A percentile compares a stretch with the other conserved stretches of the same genome.
These are phyloP conservation scores for Orychophragmus violaceus DNA, from an alignment of 345 rosid genomes.

Conservation along the genomic window DNA sequence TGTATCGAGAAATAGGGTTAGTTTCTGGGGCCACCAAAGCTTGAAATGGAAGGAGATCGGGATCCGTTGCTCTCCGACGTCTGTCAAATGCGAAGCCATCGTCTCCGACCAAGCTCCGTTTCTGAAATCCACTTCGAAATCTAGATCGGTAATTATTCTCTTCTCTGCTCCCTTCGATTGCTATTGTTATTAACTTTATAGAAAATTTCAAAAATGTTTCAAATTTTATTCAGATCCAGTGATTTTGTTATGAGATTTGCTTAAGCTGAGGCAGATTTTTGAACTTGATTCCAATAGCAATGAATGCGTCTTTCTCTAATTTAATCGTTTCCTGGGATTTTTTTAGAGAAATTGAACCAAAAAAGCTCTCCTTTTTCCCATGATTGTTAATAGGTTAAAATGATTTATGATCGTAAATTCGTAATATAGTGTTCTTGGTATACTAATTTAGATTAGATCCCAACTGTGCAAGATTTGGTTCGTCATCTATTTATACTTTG, in stretches of 20 bases:
- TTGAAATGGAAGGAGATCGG: constrained; percentile 29
- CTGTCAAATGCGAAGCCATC: constrained; percentile 43
- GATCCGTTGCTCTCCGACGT: constrained; percentile 34
- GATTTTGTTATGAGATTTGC: neutral
- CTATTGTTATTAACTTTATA: neutral
- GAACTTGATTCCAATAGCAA: neutral
- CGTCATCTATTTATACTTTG: too few species aligned
- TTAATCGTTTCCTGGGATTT: neutral
- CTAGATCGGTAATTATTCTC: constrained; percentile 42
- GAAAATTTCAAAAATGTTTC: neutral
- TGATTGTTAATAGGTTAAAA: too few species aligned
- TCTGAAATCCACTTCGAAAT: constrained; percentile 21
- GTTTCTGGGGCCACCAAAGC: constrained; percentile 28
- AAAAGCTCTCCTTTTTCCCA: neutral
- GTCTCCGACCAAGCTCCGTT: constrained; percentile 20
- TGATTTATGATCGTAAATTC: too few species aligned
- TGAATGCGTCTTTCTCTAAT: neutral
- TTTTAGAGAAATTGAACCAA: neutral
- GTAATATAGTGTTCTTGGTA: too few species aligned
- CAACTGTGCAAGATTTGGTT: too few species aligned
- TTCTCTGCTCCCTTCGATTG: neutral
- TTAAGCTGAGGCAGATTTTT: neutral
- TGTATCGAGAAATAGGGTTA: constrained; percentile 27
- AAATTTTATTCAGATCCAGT: neutral
- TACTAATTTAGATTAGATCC: too few species aligned